Evolutionary conservation across 768 basidiomycete genomes (phyloP).

Genomic region (Amanita molliuscula): DNA sequence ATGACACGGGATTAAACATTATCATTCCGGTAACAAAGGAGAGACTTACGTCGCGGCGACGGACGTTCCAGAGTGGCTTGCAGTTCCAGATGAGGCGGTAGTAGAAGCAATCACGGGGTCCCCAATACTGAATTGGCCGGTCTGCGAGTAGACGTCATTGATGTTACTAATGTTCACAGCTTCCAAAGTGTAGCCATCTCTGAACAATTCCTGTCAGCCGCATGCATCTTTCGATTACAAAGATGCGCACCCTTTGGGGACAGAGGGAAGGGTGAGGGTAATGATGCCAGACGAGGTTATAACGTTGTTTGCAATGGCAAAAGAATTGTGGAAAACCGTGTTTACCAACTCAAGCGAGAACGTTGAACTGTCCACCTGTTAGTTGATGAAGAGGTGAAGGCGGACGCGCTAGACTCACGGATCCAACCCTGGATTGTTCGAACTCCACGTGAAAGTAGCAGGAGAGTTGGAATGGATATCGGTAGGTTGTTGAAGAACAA

Average conservation of each 20-base stretch:
- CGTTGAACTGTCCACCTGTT: constrained; percentile 5
- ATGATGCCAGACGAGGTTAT: constrained; percentile 21
- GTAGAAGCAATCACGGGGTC: constrained; percentile 8
- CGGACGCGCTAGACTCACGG: constrained; percentile 20
- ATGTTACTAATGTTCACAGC: constrained; percentile 37
- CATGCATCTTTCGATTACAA: constrained; percentile 9
- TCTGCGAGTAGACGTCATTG: constrained; percentile 29
- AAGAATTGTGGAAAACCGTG: constrained; percentile 36
- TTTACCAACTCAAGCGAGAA: constrained; percentile 42
- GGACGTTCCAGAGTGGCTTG: background rate
- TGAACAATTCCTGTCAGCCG: constrained; percentile 12
- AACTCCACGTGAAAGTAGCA: constrained; percentile 39
- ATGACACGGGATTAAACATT: background rate
- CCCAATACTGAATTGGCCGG: constrained; percentile 32
- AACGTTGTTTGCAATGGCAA: constrained; percentile 49
- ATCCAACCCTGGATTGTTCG: constrained; percentile 22
- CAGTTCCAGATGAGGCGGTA: constrained; percentile 4
- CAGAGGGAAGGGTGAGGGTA: constrained; percentile 32
- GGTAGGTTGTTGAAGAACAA: background rate
- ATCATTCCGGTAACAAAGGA: background rate
- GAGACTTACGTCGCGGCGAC: background rate
- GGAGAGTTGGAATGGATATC: background rate
- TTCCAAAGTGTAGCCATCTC: constrained; percentile 37
- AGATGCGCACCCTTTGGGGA: constrained; percentile 35
- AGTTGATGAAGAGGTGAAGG: background rate